Base-by-base conservation (phyloP, 352 stramenopile species). In the Globisporangium middletonii region DNA sequence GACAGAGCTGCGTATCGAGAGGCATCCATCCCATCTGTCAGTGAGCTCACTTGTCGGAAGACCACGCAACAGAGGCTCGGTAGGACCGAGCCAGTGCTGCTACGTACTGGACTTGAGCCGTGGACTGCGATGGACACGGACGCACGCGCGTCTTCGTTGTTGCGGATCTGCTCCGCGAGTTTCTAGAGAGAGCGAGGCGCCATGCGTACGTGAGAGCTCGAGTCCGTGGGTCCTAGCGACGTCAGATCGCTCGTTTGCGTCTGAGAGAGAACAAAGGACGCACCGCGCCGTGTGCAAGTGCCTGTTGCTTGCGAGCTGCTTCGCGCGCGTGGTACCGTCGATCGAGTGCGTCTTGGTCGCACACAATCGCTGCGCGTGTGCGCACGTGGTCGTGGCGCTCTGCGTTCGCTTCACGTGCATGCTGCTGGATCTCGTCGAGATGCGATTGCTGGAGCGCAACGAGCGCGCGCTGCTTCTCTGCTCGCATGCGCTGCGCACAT, bases 351-450 rank as follows among this genome's bases (percentile, higher is more conserved):
- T 73, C 56, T 27, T 67, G 60, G n/a, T 67, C 59, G 16, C 59
- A 53, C 28, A 58, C 19, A 28, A 65, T 57, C 28, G 55, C 43
- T 26, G n/a, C 19, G 18, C 43, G 43, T 18, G 19, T 26, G 19
- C 43, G 27, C 41, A 51, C 19, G 37, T 30, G 45, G 9, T 48
- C 28, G 5, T 18, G 13, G 15, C 4, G 19, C 19, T 62, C n/a
- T 13, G n/a, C 53, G 26, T 28, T 65, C 54, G 7, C 37, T 19
- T 42, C 58, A 27, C 23, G 41, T 11, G 51, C 23, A 44, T 67
- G 62, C n/a, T 60, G 53, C 43, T 71, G 27, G 12, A 73, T 73
- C 43, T 76, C 53, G 13, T 67, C 65, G 37, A 66, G 63, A n/a
- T 73, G 66, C 12, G 60, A 65, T 8, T 67, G 58, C 41, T 73